phyloP scores from a whole-genome alignment of 345 rosid genomes.

The Lepidium sativum region DNA sequence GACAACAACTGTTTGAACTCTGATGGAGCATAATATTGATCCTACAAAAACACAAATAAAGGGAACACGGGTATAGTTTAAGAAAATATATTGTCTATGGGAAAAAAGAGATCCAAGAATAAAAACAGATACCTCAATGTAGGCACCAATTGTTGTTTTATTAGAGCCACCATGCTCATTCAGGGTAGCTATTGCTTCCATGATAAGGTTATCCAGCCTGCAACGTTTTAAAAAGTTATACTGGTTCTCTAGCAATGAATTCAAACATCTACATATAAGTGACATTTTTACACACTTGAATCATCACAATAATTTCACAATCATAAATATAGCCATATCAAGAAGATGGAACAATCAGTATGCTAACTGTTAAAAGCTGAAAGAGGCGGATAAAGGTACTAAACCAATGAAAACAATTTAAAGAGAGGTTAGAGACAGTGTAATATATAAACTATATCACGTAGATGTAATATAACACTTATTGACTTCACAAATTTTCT shows the following conservation, averaged over 20 bases:
- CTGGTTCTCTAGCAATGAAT: neutral
- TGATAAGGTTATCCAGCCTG: constrained; percentile 84
- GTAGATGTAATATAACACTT: neutral
- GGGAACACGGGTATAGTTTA: neutral
- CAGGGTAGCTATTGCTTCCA: constrained; percentile 80
- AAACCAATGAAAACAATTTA: neutral
- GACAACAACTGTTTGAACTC: constrained; percentile 85
- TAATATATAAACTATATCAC: neutral
- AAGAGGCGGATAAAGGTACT: neutral
- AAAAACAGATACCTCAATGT: constrained; percentile 63
- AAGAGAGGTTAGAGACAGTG: neutral
- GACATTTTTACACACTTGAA: neutral
- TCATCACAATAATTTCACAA: neutral
- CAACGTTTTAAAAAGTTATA: neutral
- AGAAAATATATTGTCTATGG: neutral
- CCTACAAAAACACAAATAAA: constrained; percentile 35
- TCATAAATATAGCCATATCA: neutral
- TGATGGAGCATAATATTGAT: constrained; percentile 87
- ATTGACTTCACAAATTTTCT: neutral
- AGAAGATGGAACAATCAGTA: neutral
- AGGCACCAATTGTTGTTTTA: constrained; percentile 73
- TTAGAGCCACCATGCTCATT: constrained; percentile 92
- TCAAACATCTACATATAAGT: neutral
- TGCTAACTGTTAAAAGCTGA: neutral
- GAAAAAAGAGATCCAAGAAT: neutral